Evolutionary conservation across 345 rosid species (phyloP), one percentile per base, ranked within the genome.

Genomic region (Corchorus olitorius): DNA sequence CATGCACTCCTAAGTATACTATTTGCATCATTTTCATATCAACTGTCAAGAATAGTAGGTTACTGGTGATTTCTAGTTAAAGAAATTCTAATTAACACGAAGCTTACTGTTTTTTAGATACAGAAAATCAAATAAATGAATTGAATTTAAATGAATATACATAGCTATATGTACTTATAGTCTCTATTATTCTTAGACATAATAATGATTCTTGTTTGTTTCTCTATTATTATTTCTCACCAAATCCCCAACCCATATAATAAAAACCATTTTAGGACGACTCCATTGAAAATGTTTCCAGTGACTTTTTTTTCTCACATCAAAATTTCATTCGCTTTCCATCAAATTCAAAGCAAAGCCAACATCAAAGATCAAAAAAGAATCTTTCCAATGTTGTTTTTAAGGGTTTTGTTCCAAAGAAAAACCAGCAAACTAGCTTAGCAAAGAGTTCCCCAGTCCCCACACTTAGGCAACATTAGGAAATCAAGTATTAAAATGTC

Each of bases 161-260:
- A 27, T 27, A 27, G 27, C 27, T 27, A 27, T 27, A 27, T 27
- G 1, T 27, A 27, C 27, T 27, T 27, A 27, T 27, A 27, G 27
- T 27, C 27, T 27, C 27, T 27, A 27, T 27, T 27, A 27, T 27
- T 27, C n/a, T 2, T 53, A 34, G 67, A n/a, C 49, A 50, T 37
- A 35, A 34, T 74, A 67, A 74, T 49, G 59, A 50, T 22, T 60
- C 20, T 74, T 41, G 78, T 67, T 74, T 59, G 27, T 50, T 74
- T 46, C 27, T 52, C 50, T 39, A 49, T 79, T 22, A 49, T 79
- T 22, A 74, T 60, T 74, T n/a, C 70, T 66, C 52, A 60, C 75
- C 75, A 17, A 49, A 74, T 74, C 70, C 58, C 65, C 41, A 37
- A 70, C 55, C 33, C n/a, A n/a, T n/a, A 4, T 15, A 39, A 27